Conservation (phyloP, 352 stramenopile genomes). For the Pythium inflatum region DNA sequence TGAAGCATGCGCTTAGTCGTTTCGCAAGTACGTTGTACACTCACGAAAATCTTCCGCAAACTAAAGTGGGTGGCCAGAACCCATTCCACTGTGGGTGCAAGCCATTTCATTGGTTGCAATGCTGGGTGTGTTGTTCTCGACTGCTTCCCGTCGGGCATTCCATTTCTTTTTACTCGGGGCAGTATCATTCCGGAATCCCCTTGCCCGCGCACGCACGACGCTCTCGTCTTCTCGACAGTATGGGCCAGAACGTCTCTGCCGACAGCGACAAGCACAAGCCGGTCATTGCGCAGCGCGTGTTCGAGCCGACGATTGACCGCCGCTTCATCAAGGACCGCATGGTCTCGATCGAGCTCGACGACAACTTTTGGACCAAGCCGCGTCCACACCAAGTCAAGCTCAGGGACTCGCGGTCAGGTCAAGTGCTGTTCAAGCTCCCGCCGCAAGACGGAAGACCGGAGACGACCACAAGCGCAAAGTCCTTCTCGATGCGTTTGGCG, state of each 20-base stretch:
- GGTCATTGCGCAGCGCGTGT: slow-evolving; percentile 25
- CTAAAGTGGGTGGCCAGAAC: too few relatives aligned
- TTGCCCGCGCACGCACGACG: neutral
- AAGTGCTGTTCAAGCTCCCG: slow-evolving; percentile 27
- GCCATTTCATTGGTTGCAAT: too few relatives aligned
- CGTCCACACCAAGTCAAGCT: slow-evolving; percentile 15
- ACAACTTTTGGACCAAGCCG: slow-evolving; percentile 29
- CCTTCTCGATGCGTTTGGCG: slow-evolving; percentile 23
- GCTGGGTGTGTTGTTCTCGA: too few relatives aligned
- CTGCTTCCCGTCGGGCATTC: neutral
- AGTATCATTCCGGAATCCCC: slow-evolving; percentile 8
- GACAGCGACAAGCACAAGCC: slow-evolving; percentile 28
- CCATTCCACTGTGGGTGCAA: too few relatives aligned
- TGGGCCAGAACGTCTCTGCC: slow-evolving; percentile 22
- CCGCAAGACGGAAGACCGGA: slow-evolving; percentile 4
- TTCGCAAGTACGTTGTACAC: too few relatives aligned
- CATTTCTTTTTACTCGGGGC: too few relatives aligned
- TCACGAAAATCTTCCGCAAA: too few relatives aligned
- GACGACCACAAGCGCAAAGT: slow-evolving; percentile 20
- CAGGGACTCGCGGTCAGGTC: slow-evolving; percentile 14
- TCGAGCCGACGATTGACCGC: slow-evolving; percentile 26
- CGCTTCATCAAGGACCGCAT: slow-evolving; percentile 26
- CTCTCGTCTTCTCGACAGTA: neutral
- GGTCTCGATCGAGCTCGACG: slow-evolving; percentile 23
- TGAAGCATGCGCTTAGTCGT: too few relatives aligned